Evolutionary conservation across 2,329 filamentous ascomycete genomes (phyloP), one percentile per base, ranked within the genome.

Genomic region (Trichoderma semiorbis): DNA sequence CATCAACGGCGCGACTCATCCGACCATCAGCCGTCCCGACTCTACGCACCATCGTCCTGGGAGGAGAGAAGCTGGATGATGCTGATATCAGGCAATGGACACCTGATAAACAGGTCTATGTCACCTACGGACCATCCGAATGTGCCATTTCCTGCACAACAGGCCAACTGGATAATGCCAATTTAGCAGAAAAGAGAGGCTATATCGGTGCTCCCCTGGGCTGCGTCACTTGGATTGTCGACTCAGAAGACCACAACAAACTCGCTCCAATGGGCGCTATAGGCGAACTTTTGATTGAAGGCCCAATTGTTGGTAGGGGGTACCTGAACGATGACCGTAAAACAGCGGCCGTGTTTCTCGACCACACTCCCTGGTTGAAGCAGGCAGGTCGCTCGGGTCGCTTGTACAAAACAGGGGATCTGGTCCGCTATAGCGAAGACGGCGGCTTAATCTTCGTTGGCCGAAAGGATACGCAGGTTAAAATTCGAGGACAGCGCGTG

Each of bases 261-360:
- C 78, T 85, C 11, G 77, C 81, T 26, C 82, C 83, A 1, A 73
- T 83, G 6, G 83, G 83, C 3, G 75, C 78, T 2, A 77, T 83
- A 3, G 84, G 84, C 21, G 84, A 85, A 75, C 79, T 85, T 21
- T 75, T 84, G 6, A 78, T 87, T 47, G 84, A 84, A 72, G 85
- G 85, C 1, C 85, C 86, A 2, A 82, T 85, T 28, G 84, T 90
- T 24, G 86, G 85, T 21, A 80, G 84, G n/a, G 87, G 86, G 34
- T 90, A 90, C 72, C 78, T 89, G 36, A 84, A 85, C 69, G 85
- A 89, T 50, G 79, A 80, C 0, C 80, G 82, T 57, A 87, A 87
- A 75, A 89, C 87, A 0, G 80, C 80, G 14, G 82, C 81, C 28
- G 82, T 81, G 0, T 90, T 90, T 73, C 83, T 90, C 62, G 78